Evolutionary conservation across 768 basidiomycete genomes (phyloP), one percentile per base, ranked within the genome.

Genomic region (Dictyophora rubrovolvata): DNA sequence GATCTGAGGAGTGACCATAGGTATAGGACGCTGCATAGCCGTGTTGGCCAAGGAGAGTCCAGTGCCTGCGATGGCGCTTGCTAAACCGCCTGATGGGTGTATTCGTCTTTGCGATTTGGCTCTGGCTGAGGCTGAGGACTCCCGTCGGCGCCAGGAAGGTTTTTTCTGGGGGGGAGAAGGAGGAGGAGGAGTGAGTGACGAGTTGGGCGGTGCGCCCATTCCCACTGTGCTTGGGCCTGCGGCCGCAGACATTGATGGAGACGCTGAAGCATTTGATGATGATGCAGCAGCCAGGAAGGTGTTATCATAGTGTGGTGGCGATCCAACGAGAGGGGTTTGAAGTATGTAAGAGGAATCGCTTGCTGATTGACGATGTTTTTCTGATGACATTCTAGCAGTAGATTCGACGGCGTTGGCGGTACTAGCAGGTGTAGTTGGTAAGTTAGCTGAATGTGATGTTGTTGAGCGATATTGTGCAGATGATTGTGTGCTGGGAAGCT

Each of bases 41-140:
- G 58, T 52, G 37, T 60, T 58, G 5, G 82, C 80, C 79, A 88
- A 86, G 50, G 83, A 79, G 33, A 85, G 71, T 17, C 85, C 82
- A 17, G 82, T 82, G 1, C 83, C 81, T 1, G 85, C 84, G 53
- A 86, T 75, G 1, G 85, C 86, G 54, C 78, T 76, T 4, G 86
- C 85, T n/a, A 87, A 75, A 21, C 82, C 80, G 0, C 61, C 50
- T 11, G 55, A 52, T 12, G 61, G 61, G 23, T 58, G 56, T 10
- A 48, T 34, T 22, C 48, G 33, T 14, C 49, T 12, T 42, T 50
- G 50, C 36, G 28, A 21, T 42, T 22, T 34, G 18, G 16, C 14
- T 20, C 28, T 51, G 11, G 50, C 35, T 4, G 57, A 59, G 18
- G 48, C 34, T 34, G 33, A 33, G 28, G 57, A 59, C 10, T 37